phyloP scores from a whole-genome alignment of 345 rosid genomes.

The Rhodamnia rubescens region DNA sequence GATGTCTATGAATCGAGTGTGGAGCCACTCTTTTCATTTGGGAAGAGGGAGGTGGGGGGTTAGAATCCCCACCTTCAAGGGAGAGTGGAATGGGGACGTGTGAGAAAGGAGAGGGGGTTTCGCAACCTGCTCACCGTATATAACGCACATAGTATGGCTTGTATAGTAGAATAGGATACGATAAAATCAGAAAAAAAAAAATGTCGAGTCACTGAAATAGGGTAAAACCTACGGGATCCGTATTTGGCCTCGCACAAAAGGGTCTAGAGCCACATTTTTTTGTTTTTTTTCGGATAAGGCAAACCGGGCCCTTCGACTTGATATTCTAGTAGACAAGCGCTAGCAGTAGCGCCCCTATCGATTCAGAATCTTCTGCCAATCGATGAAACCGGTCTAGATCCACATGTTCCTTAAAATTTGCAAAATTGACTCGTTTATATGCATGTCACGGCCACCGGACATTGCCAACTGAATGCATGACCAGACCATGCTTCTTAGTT shows the following conservation, averaged over 20 bases:
- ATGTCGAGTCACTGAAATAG: neutral
- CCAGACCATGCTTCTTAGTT: neutral
- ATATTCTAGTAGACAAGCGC: neutral
- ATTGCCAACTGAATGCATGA: neutral
- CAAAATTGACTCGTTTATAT: neutral
- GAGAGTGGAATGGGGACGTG: too few species aligned
- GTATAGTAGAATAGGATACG: too few species aligned
- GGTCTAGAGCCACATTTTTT: too few species aligned
- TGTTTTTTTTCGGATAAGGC: neutral
- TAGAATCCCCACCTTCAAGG: too few species aligned
- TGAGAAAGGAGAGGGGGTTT: too few species aligned
- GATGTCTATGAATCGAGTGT: neutral
- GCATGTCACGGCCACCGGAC: neutral
- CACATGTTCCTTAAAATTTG: neutral
- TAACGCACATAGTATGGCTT: too few species aligned
- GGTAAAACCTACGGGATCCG: too few species aligned
- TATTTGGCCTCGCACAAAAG: too few species aligned
- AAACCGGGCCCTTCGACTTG: neutral
- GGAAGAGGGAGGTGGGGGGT: too few species aligned
- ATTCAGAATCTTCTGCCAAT: neutral
- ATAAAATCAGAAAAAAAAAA: too few species aligned
- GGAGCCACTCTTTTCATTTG: neutral
- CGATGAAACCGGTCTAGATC: neutral
- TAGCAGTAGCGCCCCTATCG: neutral
- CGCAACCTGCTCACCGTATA: too few species aligned